Percentiles rank a stretch among this genome's conserved stretches.
These are phyloP conservation scores for Oenanthe sinensis DNA, from an alignment of 129 eudicot species.

Conservation along the genomic window DNA sequence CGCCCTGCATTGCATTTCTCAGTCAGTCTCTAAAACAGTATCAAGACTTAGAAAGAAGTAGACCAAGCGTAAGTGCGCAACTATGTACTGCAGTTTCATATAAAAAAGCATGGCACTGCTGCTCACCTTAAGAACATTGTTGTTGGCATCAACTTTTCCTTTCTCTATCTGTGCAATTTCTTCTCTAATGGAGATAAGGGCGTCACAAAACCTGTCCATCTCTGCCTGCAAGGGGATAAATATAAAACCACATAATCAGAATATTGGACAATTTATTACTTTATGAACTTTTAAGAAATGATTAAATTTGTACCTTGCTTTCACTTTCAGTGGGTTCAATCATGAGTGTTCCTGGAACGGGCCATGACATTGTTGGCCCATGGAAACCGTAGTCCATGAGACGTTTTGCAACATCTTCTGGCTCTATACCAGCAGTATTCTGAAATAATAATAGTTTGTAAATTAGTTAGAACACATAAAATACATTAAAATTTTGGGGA, in stretches of 20 bases:
- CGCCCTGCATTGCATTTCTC: conserved; percentile 45
- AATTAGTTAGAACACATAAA: neutral
- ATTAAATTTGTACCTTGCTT: conserved; percentile 63
- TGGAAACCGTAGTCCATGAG: conserved; percentile 96
- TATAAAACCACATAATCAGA: conserved; percentile 7
- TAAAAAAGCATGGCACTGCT: neutral
- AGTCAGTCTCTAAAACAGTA: conserved; percentile 9
- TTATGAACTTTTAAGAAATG: neutral
- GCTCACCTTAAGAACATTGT: conserved; percentile 82
- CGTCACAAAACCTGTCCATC: conserved; percentile 88
- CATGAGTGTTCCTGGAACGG: conserved; percentile 99
- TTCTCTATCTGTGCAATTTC: conserved; percentile 83
- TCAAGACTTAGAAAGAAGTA: neutral
- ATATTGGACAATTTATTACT: neutral
- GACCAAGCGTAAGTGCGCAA: neutral
- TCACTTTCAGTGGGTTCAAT: conserved; percentile 98
- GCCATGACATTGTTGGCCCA: conserved; percentile 98
- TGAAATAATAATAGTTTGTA: conserved; percentile 6
- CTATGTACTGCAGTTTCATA: neutral
- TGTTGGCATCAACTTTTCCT: conserved; percentile 65
- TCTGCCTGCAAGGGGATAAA: conserved; percentile 57
- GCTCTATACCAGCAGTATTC: conserved; percentile 91
- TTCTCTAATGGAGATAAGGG: conserved; percentile 80
- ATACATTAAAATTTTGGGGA: neutral
- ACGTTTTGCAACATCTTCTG: conserved; percentile 95